phyloP scores from a whole-genome alignment of 78 protist species.

The Dictyostelium purpureum region DNA sequence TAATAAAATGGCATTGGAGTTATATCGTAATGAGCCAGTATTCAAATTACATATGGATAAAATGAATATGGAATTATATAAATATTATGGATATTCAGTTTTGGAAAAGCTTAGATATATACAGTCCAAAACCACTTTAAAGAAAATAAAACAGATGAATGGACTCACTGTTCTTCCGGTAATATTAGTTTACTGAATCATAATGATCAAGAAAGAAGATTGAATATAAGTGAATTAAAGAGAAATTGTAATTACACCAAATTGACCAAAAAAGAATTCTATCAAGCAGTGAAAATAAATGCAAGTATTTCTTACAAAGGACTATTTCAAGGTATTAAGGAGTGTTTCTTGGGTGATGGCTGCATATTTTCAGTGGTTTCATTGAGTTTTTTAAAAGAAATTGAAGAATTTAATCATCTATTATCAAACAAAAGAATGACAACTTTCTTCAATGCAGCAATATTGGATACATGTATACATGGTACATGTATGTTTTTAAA shows the following conservation, averaged over 20 bases:
- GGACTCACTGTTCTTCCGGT: neutral
- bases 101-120: neutral
- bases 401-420: too few species aligned
- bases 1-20: conserved; percentile 37
- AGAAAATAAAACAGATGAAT: neutral
- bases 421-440: too few species aligned
- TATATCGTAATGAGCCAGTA: conserved; percentile 38
- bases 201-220: too few species aligned
- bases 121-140: too few species aligned
- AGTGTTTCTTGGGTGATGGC: neutral
- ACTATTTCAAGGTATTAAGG: neutral
- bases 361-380: neutral
- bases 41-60: neutral
- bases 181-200: too few species aligned
- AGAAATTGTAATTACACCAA: conserved; percentile 20
- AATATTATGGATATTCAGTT: conserved; percentile 17
- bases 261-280: neutral
- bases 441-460: neutral
- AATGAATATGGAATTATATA: neutral
- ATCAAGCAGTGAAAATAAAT: neutral
- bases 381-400: neutral
- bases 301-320: neutral
- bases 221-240: too few species aligned
- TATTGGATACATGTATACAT: neutral
- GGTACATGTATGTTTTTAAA: neutral